phyloP scores from a whole-genome alignment of 2,329 filamentous ascomycete species.

The Camillea tinctor region DNA sequence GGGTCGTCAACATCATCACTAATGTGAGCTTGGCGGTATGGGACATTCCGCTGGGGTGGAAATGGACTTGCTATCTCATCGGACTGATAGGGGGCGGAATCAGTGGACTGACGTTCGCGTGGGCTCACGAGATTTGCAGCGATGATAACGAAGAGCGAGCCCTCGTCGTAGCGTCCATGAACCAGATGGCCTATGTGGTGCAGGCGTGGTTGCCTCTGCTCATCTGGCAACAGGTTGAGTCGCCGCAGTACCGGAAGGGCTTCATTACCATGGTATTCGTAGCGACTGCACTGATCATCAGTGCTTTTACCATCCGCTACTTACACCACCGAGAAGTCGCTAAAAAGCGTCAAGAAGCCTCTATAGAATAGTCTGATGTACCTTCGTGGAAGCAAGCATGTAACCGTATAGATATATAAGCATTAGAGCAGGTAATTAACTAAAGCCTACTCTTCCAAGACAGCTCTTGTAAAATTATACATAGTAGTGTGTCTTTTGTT shows the following conservation, averaged over 20 bases:
- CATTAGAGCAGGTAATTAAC: not conserved
- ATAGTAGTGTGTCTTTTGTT: no score
- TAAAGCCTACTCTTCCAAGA: no score
- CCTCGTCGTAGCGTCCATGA: conserved; percentile 65
- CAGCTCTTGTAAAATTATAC: no score
- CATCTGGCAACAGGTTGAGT: conserved; percentile 64
- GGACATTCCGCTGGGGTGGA: conserved; percentile 52
- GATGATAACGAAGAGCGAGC: conserved; percentile 63
- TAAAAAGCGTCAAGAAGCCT: conserved; percentile 12
- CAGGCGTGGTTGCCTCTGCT: conserved; percentile 68
- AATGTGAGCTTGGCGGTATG: conserved; percentile 42
- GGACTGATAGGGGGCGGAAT: conserved; percentile 50
- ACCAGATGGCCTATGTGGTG: conserved; percentile 67
- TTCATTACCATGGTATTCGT: conserved; percentile 55
- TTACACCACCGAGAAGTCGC: conserved; percentile 44
- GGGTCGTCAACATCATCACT: conserved; percentile 41
- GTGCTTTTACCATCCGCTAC: conserved; percentile 45
- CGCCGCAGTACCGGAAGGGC: conserved; percentile 59
- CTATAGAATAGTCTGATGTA: conserved; percentile 5
- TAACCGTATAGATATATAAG: not conserved
- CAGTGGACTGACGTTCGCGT: conserved; percentile 46
- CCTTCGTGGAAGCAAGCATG: conserved; percentile 29
- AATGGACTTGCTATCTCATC: conserved; percentile 63
- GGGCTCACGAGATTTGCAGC: conserved; percentile 50
- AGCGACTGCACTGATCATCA: conserved; percentile 48